Percentiles rank a stretch among this genome's conserved stretches.
phyloP scores from a whole-genome alignment of 768 basidiomycete species.

The Kwoniella mangroviensis region DNA sequence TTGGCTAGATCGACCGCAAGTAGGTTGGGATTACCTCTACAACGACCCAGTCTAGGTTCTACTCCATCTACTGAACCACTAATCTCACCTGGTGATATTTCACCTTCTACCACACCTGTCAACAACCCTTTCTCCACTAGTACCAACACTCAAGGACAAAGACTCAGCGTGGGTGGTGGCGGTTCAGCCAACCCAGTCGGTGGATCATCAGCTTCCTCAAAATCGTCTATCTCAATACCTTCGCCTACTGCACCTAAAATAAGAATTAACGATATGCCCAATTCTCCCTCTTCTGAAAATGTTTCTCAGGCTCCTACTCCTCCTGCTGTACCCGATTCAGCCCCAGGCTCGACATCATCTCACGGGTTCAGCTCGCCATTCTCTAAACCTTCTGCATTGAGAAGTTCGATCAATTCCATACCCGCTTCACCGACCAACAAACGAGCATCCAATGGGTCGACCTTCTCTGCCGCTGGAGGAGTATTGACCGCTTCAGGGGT shows the following conservation, averaged over 20 bases:
- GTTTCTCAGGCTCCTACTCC: slow-evolving; percentile 13
- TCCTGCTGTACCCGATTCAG: not conserved
- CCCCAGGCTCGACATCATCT: not conserved
- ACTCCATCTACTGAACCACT: slow-evolving; percentile 23
- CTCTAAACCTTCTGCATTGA: not conserved
- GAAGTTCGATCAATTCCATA: slow-evolving; percentile 13
- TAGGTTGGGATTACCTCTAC: slow-evolving; percentile 17
- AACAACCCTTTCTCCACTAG: slow-evolving; percentile 5
- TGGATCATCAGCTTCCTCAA: not conserved
- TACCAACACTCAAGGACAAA: not conserved
- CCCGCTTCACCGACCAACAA: slow-evolving; percentile 17
- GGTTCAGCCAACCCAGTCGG: not conserved
- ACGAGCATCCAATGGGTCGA: slow-evolving; percentile 3
- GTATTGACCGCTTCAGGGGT: slow-evolving; percentile 2
- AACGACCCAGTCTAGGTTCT: slow-evolving; percentile 23
- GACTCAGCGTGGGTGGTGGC: not conserved
- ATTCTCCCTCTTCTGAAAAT: slow-evolving; percentile 22
- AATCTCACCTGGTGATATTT: not conserved
- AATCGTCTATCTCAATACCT: not conserved
- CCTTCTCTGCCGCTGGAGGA: not conserved
- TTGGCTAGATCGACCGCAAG: not conserved
- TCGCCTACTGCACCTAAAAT: slow-evolving; percentile 22
- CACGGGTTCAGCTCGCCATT: not conserved
- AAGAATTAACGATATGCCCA: slow-evolving; percentile 29
- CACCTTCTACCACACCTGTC: not conserved